A percentile compares a stretch with the other conserved stretches of the same genome.
Conservation (phyloP, 1,284 basidiomycete species). For the Peniophora sp. region DNA sequence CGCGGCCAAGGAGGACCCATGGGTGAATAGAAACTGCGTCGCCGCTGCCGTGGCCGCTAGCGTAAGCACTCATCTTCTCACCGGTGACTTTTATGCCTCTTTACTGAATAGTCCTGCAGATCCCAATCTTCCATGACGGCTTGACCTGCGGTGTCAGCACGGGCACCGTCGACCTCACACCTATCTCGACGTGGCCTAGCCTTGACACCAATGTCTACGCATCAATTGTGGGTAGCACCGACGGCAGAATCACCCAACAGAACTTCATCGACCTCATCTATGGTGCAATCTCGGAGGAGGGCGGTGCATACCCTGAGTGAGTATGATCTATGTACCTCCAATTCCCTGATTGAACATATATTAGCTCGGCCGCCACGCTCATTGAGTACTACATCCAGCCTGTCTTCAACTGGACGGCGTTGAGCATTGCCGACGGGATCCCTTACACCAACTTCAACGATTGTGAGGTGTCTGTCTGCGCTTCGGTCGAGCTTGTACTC, state of each 20-base stretch:
- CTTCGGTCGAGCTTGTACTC: no score
- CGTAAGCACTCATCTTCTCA: neutral
- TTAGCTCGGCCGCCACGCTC: neutral
- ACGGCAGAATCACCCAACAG: neutral
- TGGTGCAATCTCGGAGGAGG: neutral
- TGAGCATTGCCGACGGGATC: neutral
- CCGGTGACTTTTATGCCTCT: neutral
- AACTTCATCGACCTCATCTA: constrained; percentile 1
- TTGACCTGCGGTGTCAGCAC: neutral
- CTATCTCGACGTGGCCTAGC: no score
- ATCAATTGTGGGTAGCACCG: neutral
- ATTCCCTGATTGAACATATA: no score
- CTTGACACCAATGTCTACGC: neutral
- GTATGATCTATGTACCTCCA: no score
- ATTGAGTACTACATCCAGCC: neutral
- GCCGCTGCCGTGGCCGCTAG: neutral
- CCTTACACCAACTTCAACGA: constrained; percentile 1
- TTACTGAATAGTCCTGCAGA: neutral
- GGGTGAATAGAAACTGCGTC: neutral
- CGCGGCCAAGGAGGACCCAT: neutral
- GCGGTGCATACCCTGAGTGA: neutral
- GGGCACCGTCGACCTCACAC: no score
- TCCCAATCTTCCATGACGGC: neutral
- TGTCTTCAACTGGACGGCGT: neutral
- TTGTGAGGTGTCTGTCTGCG: neutral